These are phyloP conservation scores for Heterobasidion annosum DNA, from an alignment of 1,284 basidiomycete genomes.

Conservation along the genomic window DNA sequence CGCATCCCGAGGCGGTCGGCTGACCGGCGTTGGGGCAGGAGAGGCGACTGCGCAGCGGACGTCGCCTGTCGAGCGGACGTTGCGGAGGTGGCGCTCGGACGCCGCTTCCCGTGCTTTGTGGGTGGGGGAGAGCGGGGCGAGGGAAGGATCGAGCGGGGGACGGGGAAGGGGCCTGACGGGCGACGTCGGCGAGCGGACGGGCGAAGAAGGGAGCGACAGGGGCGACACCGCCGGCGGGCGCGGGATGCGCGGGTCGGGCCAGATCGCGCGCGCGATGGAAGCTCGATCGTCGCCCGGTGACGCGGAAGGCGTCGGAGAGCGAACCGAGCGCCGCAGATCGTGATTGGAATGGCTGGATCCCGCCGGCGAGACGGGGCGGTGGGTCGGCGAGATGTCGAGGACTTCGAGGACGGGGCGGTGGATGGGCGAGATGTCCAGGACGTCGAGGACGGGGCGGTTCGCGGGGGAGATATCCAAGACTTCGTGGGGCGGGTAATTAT, in stretches of 20 bases:
- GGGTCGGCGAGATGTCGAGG: constrained; percentile 6
- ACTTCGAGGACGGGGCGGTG: neutral
- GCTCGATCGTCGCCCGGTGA: neutral
- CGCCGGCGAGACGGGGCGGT: neutral
- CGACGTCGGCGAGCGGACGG: neutral
- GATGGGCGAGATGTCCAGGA: constrained; percentile 10
- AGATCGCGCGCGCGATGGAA: neutral
- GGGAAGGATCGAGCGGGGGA: neutral
- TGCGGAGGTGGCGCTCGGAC: neutral
- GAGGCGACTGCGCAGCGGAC: neutral
- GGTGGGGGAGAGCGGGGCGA: neutral
- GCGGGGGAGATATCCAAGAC: neutral
- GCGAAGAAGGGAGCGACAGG: neutral
- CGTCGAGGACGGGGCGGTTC: neutral
- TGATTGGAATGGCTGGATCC: neutral
- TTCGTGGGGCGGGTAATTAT: too few relatives aligned
- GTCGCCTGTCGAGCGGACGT: constrained; percentile 7
- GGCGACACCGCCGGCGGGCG: neutral
- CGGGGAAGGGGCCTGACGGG: neutral
- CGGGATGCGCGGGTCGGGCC: neutral
- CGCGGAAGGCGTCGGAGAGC: neutral
- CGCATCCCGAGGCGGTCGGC: neutral
- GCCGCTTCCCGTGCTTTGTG: constrained; percentile 3
- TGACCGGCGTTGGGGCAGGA: neutral
- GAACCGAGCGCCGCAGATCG: neutral